Conservation (phyloP, 495 filamentous ascomycete species). For the Penicillium ochrochloron region DNA sequence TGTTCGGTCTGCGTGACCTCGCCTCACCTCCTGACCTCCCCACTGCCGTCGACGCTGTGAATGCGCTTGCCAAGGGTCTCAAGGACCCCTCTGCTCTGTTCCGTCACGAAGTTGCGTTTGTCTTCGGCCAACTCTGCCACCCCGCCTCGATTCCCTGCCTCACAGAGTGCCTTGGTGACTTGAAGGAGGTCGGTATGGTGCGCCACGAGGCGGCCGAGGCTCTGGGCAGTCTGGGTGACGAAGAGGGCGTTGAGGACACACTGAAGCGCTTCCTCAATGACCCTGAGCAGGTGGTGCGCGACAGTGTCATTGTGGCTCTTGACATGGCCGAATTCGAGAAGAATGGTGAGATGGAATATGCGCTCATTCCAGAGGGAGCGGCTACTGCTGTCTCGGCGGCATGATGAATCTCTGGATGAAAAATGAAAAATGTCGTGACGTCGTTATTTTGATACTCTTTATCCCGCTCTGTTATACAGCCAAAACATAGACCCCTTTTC, state of each 20-base stretch:
- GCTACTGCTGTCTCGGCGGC: constrained; percentile 41
- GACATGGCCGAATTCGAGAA: constrained; percentile 99
- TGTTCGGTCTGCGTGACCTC: constrained; percentile 95
- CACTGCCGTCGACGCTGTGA: constrained; percentile 80
- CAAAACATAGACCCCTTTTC: constrained; percentile 32
- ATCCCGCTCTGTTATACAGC: constrained; percentile 34
- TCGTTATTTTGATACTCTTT: constrained; percentile 40
- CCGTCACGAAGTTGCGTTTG: constrained; percentile 96
- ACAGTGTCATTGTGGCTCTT: constrained; percentile 91
- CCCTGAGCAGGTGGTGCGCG: constrained; percentile 87
- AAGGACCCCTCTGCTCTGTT: constrained; percentile 90
- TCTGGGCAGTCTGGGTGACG: constrained; percentile 91
- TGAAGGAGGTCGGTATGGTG: constrained; percentile 90
- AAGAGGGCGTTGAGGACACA: constrained; percentile 87
- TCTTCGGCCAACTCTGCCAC: constrained; percentile 94
- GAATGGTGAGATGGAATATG: constrained; percentile 87
- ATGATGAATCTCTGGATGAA: constrained; percentile 35
- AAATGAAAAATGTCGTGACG: constrained; percentile 33
- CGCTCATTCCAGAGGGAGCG: constrained; percentile 70
- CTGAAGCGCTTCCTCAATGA: constrained; percentile 86
- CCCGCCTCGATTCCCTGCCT: constrained; percentile 94
- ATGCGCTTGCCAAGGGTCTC: constrained; percentile 85
- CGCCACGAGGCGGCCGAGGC: constrained; percentile 97
- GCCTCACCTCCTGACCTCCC: constrained; percentile 89
- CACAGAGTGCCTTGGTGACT: constrained; percentile 74